phyloP scores from a whole-genome alignment of 2,329 filamentous ascomycete genomes.

The Pezicula radicicola region DNA sequence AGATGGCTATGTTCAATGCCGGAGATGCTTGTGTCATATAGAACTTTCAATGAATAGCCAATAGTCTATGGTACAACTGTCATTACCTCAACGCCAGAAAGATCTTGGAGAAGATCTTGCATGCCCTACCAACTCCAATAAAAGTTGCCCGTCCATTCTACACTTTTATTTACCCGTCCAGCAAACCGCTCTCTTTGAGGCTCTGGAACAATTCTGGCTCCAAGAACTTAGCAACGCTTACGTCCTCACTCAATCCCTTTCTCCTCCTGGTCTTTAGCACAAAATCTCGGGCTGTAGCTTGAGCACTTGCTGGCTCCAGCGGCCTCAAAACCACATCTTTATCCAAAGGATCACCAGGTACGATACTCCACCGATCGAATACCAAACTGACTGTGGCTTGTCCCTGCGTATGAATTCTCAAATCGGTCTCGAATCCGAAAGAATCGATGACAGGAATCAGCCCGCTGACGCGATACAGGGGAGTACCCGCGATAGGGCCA shows the following conservation, averaged over 20 bases:
- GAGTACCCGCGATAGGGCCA: constrained; percentile 89
- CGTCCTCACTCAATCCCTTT: constrained; percentile 93
- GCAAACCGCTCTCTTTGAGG: constrained; percentile 81
- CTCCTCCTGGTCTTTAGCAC: constrained; percentile 91
- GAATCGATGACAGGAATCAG: constrained; percentile 94
- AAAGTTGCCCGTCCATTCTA: constrained; percentile 3
- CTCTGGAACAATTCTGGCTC: constrained; percentile 91
- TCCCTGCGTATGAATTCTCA: constrained; percentile 93
- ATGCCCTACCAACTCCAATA: constrained; percentile 15
- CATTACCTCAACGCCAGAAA: constrained; percentile 1
- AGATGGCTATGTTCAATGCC: too few species aligned
- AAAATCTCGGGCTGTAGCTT: constrained; percentile 91
- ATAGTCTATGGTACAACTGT: constrained; percentile 1
- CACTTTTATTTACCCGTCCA: constrained; percentile 52
- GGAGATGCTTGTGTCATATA: not conserved
- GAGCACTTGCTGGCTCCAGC: constrained; percentile 81
- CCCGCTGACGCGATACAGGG: constrained; percentile 86
- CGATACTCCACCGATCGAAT: constrained; percentile 94
- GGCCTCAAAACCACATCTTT: constrained; percentile 78
- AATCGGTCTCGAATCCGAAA: constrained; percentile 96
- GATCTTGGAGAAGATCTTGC: not conserved
- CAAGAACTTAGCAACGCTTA: constrained; percentile 92
- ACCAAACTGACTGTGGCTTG: constrained; percentile 86
- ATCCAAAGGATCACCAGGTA: constrained; percentile 93
- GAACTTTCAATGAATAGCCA: not conserved